phyloP scores from a whole-genome alignment of 2,329 filamentous ascomycete species.

The Neofusicoccum laricinum region DNA sequence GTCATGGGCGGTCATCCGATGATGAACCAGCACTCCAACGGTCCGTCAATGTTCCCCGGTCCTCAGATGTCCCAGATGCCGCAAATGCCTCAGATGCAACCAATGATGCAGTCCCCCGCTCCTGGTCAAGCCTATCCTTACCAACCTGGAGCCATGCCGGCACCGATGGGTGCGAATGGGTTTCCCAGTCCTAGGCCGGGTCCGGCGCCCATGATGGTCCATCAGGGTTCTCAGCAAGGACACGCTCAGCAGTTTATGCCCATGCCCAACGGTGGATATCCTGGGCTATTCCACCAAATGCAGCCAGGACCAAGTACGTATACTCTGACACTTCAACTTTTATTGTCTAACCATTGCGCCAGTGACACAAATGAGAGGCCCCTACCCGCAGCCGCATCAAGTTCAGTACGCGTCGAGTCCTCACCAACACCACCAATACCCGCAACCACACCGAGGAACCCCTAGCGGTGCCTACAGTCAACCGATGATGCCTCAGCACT shows the following conservation, averaged over 20 bases:
- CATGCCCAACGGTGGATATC: constrained; percentile 74
- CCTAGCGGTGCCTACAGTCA: constrained; percentile 40
- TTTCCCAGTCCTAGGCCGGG: constrained; percentile 86
- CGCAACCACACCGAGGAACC: constrained; percentile 38
- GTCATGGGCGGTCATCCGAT: constrained; percentile 75
- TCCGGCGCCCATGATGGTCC: constrained; percentile 83
- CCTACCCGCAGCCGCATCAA: constrained; percentile 39
- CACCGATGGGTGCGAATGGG: constrained; percentile 65
- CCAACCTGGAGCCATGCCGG: constrained; percentile 45
- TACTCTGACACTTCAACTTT: constrained; percentile 17
- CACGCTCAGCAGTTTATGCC: constrained; percentile 68
- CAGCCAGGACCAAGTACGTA: constrained; percentile 73
- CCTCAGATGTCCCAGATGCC: constrained; percentile 14
- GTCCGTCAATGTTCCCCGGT: constrained; percentile 67
- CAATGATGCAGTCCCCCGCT: constrained; percentile 68
- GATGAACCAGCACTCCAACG: constrained; percentile 69
- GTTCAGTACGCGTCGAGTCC: constrained; percentile 36
- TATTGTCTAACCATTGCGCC: constrained; percentile 12
- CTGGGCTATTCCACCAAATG: constrained; percentile 68
- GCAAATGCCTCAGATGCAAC: constrained; percentile 11
- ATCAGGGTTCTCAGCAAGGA: constrained; percentile 89
- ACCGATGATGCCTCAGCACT: constrained; percentile 42
- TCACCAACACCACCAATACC: constrained; percentile 40
- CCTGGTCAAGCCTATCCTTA: constrained; percentile 67
- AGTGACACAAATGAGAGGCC: constrained; percentile 40